Base-by-base conservation (phyloP, 2,329 filamentous ascomycete species). In the Penicillium paneum region DNA sequence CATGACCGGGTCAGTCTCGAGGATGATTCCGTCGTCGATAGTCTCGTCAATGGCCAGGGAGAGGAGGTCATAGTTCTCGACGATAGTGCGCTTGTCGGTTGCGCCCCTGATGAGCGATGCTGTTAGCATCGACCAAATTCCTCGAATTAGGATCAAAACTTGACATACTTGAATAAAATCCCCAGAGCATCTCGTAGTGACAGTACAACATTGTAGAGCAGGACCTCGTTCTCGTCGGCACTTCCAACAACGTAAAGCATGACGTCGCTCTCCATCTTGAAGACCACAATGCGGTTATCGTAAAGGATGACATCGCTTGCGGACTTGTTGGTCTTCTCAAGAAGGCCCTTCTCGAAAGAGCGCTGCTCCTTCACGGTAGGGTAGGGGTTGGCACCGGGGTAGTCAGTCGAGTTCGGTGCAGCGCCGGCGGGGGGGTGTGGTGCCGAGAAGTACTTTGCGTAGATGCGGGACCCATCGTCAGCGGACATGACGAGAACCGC, bases 31-130 rank as follows among this genome's bases (percentile, higher is more conserved):
- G 70, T 96, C 91, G 75, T 96, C 91, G 50, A 95, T 85, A 59
- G 95, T 93, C 76, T 99, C 94, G 74, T 99, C 94, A 61, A 99
- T 90, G 41, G 92, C 90, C 50, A 99, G 84, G 13, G 91, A 89
- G 59, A 97, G 90, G 21, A 97, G 83, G 75, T 97, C 94, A 80
- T 97, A 99, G 83, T 97, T 97, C 78, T 99, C 94, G 69, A 97
- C 88, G 63, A 97, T 91, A 54, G 94, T 97, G 64, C 94, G 88
- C 83, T 97, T 97, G 79, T 99, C 94, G 47, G 95, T 92, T 32
- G 91, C 91, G 82, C 95, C 93, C 76, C 91, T 96, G 63, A 40
- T 53, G 40, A 28, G 57, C 19, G 17, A 29, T 32, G 45, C 26
- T 50, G 64, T 68, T 61, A 66, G 59, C 41, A 24, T 34, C 28